Conservation (phyloP, 1,139 yeast species). For the Saccharomyces hybrid region DNA sequence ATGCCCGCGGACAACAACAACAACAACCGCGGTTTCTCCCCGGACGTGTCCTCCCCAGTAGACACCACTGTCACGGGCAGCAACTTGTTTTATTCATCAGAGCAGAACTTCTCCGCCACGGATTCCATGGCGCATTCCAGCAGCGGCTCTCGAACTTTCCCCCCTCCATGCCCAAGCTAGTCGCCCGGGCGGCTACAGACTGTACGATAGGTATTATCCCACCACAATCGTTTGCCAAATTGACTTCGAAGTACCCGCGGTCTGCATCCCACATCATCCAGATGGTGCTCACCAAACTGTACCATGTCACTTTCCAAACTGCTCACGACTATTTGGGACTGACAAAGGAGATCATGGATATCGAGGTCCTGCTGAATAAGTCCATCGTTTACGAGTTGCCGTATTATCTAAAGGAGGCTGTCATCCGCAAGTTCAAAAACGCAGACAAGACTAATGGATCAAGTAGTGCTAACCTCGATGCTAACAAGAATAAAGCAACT, state of each 20-base stretch:
- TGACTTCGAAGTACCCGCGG: conserved; percentile 71
- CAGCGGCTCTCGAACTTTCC: background rate
- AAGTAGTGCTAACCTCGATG: background rate
- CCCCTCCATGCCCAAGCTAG: conserved; percentile 29
- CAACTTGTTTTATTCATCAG: background rate
- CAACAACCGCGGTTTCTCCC: background rate
- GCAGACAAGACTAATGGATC: background rate
- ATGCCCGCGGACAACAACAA: background rate
- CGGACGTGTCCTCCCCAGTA: background rate
- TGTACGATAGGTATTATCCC: conserved; percentile 93
- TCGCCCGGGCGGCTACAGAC: conserved; percentile 38
- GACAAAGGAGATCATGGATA: conserved; percentile 71
- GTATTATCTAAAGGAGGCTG: conserved; percentile 47
- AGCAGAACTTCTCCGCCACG: background rate
- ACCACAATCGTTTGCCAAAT: conserved; percentile 64
- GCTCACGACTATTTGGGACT: conserved; percentile 81
- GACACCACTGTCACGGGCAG: background rate
- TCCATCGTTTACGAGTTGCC: conserved; percentile 49
- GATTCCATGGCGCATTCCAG: conserved; percentile 1
- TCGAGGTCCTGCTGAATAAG: conserved; percentile 62
- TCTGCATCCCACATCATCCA: conserved; percentile 92
- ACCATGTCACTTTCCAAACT: conserved; percentile 85
- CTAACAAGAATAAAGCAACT: conserved; percentile 1
- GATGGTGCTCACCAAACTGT: conserved; percentile 77
- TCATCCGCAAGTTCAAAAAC: conserved; percentile 40